A percentile compares a stretch with the other conserved stretches of the same genome.
Evolutionary conservation across 108 stramenopile genomes (phyloP).

Genomic region (Mayamaea pseudoterrestris): DNA sequence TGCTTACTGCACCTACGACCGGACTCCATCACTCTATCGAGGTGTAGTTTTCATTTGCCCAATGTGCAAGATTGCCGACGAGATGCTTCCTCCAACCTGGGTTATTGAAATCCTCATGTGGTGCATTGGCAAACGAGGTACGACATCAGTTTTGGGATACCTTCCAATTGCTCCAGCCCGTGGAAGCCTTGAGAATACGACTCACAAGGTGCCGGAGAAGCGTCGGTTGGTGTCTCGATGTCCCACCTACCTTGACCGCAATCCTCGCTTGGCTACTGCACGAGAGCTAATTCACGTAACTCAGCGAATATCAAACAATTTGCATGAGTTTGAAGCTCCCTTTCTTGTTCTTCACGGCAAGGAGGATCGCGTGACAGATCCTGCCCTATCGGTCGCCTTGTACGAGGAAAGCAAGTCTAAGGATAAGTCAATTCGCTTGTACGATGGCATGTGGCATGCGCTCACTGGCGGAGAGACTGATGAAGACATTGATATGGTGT

Average conservation of each 20-base stretch:
- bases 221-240: slow-evolving; percentile 10
- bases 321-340: slow-evolving; percentile 37
- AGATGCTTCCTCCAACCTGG: slow-evolving; percentile 42
- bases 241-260: slow-evolving; percentile 29
- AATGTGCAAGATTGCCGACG: slow-evolving; percentile 49
- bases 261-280: slow-evolving; percentile 51
- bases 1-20: slow-evolving; percentile 29
- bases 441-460: slow-evolving; percentile 45
- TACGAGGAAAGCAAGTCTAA: slow-evolving; percentile 40
- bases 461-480: slow-evolving; percentile 28
- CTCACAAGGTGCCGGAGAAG: slow-evolving; percentile 35
- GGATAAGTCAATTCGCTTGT: slow-evolving; percentile 46
- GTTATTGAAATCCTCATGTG: slow-evolving; percentile 32
- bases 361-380: slow-evolving; percentile 46
- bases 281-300: slow-evolving; percentile 45
- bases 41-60: slow-evolving; percentile 53
- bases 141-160: slow-evolving; percentile 16
- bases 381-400: slow-evolving; percentile 33
- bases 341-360: slow-evolving; percentile 54
- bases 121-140: slow-evolving; percentile 30
- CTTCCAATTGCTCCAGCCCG: slow-evolving; percentile 12
- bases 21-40: slow-evolving; percentile 14
- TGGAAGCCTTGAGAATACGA: neutral
- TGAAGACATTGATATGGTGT: slow-evolving; percentile 29
- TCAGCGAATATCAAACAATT: slow-evolving; percentile 23